Evolutionary conservation across 495 filamentous ascomycete species (phyloP).

Genomic region (Penicillium desertorum): DNA sequence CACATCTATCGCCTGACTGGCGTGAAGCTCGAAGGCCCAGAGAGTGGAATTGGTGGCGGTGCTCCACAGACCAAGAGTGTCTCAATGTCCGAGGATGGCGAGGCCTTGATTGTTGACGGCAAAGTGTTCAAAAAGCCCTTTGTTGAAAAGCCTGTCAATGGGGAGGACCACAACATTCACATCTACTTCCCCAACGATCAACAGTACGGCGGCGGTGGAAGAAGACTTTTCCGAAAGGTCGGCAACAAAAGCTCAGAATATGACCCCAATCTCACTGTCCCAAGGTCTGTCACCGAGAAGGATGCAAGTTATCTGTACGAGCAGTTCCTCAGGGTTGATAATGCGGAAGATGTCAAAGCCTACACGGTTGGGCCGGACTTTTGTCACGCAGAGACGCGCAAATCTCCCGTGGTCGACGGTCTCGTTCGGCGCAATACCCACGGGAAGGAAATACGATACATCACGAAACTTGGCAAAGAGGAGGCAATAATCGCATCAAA

Average conservation of each 20-base stretch:
- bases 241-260: constrained; percentile 98
- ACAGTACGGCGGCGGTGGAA: constrained; percentile 75
- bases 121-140: constrained; percentile 83
- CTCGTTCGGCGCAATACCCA: constrained; percentile 93
- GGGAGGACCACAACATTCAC: constrained; percentile 97
- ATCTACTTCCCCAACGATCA: constrained; percentile 89
- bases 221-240: constrained; percentile 92
- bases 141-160: constrained; percentile 97
- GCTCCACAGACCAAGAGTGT: constrained; percentile 60
- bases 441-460: constrained; percentile 95
- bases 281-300: constrained; percentile 75
- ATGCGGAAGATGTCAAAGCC: constrained; percentile 96
- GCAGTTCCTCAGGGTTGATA: constrained; percentile 92
- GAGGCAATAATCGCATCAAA: constrained; percentile 83
- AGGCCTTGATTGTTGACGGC: constrained; percentile 85
- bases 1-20: constrained; percentile 78
- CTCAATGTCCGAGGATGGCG: constrained; percentile 79
- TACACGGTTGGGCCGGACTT: constrained; percentile 94
- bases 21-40: constrained; percentile 70
- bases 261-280: constrained; percentile 69
- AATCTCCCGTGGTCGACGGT: constrained; percentile 95
- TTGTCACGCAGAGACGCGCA: constrained; percentile 95
- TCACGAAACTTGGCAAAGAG: constrained; percentile 76
- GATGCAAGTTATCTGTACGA: constrained; percentile 91
- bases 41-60: constrained; percentile 70